Conservation (phyloP, 305 asterid species). For the Fraxinus baroniana region DNA sequence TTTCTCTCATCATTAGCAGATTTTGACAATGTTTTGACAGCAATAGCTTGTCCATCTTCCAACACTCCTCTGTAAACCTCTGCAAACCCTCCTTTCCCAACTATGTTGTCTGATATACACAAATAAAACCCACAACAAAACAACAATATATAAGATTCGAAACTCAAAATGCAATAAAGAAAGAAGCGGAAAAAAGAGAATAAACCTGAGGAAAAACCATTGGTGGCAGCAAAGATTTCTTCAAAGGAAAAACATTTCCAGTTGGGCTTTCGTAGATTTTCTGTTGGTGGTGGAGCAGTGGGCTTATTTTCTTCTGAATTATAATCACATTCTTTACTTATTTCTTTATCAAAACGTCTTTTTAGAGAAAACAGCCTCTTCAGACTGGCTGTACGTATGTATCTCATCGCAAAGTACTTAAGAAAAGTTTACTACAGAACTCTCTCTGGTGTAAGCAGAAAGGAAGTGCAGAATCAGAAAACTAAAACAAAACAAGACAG, state of each 20-base stretch:
- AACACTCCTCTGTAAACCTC: conserved; percentile 87
- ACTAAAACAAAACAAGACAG: neutral
- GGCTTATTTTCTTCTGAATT: conserved; percentile 20
- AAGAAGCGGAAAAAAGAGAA: neutral
- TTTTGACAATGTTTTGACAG: conserved; percentile 71
- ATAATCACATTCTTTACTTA: conserved; percentile 34
- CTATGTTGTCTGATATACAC: conserved; percentile 50
- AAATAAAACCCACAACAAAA: neutral
- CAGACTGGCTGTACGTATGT: conserved; percentile 74
- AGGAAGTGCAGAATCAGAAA: neutral
- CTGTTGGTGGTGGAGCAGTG: conserved; percentile 20
- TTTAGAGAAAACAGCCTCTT: conserved; percentile 79
- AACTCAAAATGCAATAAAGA: neutral
- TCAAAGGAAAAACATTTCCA: conserved; percentile 86
- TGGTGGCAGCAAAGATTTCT: conserved; percentile 76
- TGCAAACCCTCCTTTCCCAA: conserved; percentile 96
- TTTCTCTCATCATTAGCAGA: conserved; percentile 76
- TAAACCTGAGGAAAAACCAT: conserved; percentile 70
- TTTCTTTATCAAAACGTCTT: conserved; percentile 54
- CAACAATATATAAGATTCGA: neutral
- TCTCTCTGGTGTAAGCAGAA: neutral
- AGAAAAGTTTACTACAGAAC: neutral
- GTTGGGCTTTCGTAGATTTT: conserved; percentile 51
- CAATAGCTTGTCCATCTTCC: conserved; percentile 74
- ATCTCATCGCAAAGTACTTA: conserved; percentile 48